phyloP scores from a whole-genome alignment of 306 rosid genomes.

The Luffa aegyptiaca region DNA sequence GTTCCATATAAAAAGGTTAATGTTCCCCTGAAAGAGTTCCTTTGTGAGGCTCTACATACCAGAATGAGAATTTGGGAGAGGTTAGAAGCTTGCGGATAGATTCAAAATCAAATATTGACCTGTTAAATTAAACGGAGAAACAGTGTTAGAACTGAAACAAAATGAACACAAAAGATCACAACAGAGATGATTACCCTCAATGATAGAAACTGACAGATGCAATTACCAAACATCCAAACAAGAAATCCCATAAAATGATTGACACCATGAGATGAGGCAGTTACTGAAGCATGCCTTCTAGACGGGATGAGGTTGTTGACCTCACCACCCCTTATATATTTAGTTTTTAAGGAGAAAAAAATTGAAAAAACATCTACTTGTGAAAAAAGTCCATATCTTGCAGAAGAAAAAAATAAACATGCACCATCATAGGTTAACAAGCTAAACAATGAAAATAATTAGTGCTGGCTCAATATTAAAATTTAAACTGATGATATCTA shows the following conservation, averaged over 20 bases:
- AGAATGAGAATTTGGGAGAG: constrained; percentile 86
- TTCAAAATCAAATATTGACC: constrained; percentile 91
- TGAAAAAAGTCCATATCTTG: neutral
- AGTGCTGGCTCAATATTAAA: neutral
- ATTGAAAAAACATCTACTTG: neutral
- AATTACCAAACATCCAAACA: neutral
- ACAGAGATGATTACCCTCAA: neutral
- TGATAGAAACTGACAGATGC: neutral
- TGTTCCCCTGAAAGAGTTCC: constrained; percentile 9
- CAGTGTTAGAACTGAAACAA: neutral
- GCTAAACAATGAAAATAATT: neutral
- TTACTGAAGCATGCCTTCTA: neutral
- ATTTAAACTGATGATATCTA: neutral
- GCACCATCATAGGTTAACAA: neutral
- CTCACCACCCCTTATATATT: neutral
- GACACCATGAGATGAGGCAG: neutral
- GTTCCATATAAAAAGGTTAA: neutral
- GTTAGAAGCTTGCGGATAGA: constrained; percentile 57
- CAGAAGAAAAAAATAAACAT: neutral
- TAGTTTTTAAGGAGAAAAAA: neutral
- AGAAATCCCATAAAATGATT: neutral
- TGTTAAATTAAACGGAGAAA: constrained; percentile 20
- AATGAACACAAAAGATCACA: neutral
- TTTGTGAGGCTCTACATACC: constrained; percentile 36
- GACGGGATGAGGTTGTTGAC: neutral